Conservation (phyloP, 2,329 filamentous ascomycete species). For the Penicillium oxalicum region DNA sequence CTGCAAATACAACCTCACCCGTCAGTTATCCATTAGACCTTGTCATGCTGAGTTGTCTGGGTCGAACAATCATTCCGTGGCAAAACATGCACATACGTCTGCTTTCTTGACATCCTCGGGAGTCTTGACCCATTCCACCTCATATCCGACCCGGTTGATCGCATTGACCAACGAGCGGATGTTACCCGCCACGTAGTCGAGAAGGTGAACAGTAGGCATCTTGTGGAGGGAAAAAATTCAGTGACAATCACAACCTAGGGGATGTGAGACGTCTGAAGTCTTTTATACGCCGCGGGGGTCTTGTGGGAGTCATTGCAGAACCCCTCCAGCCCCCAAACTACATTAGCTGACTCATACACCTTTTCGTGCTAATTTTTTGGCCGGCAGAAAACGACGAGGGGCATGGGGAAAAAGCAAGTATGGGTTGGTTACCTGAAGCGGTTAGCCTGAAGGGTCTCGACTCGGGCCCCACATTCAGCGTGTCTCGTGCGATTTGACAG, state of each 20-base stretch:
- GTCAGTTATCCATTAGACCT: not conserved
- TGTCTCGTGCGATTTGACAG: not conserved
- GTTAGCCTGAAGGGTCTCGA: no score
- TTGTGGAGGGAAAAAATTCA: not conserved
- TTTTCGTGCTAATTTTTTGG: slow-evolving; percentile 14
- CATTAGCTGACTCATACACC: slow-evolving; percentile 21
- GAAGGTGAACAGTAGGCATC: slow-evolving; percentile 47
- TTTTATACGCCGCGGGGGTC: not conserved
- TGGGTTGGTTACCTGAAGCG: no score
- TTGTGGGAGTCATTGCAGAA: slow-evolving; percentile 5
- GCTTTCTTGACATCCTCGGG: slow-evolving; percentile 80
- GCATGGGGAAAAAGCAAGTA: not conserved
- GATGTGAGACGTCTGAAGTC: not conserved
- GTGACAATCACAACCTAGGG: slow-evolving; percentile 1
- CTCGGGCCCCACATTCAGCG: not conserved
- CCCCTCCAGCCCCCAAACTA: slow-evolving; percentile 12
- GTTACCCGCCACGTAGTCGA: slow-evolving; percentile 93
- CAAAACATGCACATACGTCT: slow-evolving; percentile 55
- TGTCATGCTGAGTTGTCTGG: not conserved
- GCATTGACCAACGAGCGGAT: slow-evolving; percentile 94
- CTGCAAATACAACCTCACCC: slow-evolving; percentile 39
- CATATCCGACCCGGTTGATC: slow-evolving; percentile 90
- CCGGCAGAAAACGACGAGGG: slow-evolving; percentile 11
- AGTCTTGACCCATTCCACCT: slow-evolving; percentile 83
- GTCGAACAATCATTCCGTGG: no score